phyloP scores from a whole-genome alignment of 495 filamentous ascomycete species.

The Mytilinidion resinicola region DNA sequence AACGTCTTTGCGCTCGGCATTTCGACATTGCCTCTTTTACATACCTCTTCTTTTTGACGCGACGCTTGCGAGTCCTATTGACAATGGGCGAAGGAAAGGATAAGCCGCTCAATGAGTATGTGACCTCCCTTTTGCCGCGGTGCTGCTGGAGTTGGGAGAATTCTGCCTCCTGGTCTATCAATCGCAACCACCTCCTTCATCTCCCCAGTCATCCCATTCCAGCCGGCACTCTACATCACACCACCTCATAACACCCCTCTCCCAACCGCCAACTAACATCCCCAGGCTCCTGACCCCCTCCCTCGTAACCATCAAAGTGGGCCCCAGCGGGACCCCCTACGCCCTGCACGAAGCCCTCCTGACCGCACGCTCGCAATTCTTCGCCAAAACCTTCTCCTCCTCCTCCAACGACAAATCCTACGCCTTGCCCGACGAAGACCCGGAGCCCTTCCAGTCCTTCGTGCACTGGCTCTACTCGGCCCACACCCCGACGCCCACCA shows the following conservation, averaged over 20 bases:
- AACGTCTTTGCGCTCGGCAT: too few relatives aligned
- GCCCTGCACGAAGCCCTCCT: conserved; percentile 48
- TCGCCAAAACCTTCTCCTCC: conserved; percentile 43
- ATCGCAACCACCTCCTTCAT: neutral
- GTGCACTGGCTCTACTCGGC: conserved; percentile 46
- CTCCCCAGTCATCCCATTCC: neutral
- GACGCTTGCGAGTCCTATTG: neutral
- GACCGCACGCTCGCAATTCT: conserved; percentile 45
- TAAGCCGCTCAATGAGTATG: conserved; percentile 37
- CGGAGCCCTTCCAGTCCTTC: conserved; percentile 41
- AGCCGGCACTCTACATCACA: neutral
- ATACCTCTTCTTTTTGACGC: too few relatives aligned
- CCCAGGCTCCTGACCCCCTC: conserved; percentile 43
- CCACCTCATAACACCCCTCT: neutral
- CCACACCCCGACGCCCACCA: conserved; percentile 33
- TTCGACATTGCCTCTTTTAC: too few relatives aligned
- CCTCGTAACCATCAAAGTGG: conserved; percentile 48
- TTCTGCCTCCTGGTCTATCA: neutral
- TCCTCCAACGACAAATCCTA: conserved; percentile 30
- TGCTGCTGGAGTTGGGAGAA: neutral
- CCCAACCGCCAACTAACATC: neutral
- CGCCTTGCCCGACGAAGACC: conserved; percentile 44
- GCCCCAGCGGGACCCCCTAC: conserved; percentile 42
- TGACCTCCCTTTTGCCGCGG: neutral
- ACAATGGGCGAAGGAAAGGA: conserved; percentile 23